Percentiles rank a stretch among this genome's conserved stretches.
Conservation (phyloP, 140 eudicot genomes). For the Erigeron philadelphicus region DNA sequence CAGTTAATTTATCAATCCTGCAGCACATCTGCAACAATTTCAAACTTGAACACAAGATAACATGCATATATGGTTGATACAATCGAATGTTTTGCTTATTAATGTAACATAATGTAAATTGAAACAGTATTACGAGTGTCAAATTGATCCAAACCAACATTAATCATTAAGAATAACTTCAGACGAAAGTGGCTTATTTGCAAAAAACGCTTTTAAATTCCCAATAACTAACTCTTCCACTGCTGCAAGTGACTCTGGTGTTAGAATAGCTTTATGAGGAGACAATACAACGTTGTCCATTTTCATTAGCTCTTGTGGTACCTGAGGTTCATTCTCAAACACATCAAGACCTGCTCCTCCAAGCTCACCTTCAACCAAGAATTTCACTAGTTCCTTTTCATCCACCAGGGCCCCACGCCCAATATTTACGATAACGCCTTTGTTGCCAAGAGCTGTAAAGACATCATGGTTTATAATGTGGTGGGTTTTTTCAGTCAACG, state of each 20-base stretch:
- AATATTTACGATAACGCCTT: slow-evolving; percentile 47
- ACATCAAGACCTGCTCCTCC: slow-evolving; percentile 81
- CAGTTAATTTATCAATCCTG: neutral
- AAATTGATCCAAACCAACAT: neutral
- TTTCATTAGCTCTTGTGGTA: slow-evolving; percentile 41
- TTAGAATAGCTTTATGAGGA: slow-evolving; percentile 40
- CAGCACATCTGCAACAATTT: no score
- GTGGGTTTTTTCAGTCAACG: slow-evolving; percentile 41
- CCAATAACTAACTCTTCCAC: neutral
- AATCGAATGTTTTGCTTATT: slow-evolving; percentile 1
- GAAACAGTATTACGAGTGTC: neutral
- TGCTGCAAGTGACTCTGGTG: slow-evolving; percentile 34
- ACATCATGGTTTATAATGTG: slow-evolving; percentile 45
- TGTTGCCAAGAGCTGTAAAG: slow-evolving; percentile 41
- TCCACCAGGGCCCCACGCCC: slow-evolving; percentile 63
- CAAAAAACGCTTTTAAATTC: slow-evolving; percentile 45
- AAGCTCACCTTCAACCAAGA: slow-evolving; percentile 41
- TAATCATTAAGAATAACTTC: slow-evolving; percentile 23
- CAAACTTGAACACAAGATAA: no score
- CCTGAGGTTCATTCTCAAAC: slow-evolving; percentile 52
- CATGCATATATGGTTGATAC: no score
- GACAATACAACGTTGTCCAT: slow-evolving; percentile 57
- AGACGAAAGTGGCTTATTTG: slow-evolving; percentile 48
- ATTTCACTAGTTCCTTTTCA: slow-evolving; percentile 48
- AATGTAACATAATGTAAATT: neutral